Evolutionary conservation across 768 basidiomycete genomes (phyloP).

Genomic region (Mycena crocata): DNA sequence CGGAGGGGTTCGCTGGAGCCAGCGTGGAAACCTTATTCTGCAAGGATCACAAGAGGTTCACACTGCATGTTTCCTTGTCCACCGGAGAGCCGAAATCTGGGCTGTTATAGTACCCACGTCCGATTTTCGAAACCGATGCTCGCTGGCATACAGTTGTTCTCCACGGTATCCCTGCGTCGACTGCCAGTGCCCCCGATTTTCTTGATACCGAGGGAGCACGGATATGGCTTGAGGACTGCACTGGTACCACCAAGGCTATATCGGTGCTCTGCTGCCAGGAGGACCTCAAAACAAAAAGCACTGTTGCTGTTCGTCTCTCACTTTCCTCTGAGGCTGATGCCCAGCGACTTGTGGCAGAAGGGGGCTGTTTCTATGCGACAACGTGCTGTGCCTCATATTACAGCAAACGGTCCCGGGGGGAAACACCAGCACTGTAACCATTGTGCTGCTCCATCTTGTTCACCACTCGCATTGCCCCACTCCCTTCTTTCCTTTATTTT

Average conservation of each 20-base stretch:
- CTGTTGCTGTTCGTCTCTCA: neutral
- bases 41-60: neutral
- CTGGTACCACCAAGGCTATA: neutral
- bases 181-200: neutral
- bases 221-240: neutral
- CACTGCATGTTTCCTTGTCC: neutral
- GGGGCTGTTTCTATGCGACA: neutral
- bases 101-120: neutral
- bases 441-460: too few species aligned
- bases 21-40: neutral
- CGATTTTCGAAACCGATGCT: neutral
- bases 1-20: neutral
- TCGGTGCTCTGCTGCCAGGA: neutral
- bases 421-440: too few species aligned
- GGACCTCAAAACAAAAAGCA: neutral
- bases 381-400: neutral
- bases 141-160: neutral
- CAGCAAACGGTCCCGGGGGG: too few species aligned
- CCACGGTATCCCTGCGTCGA: neutral
- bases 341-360: neutral
- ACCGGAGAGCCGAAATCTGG: neutral
- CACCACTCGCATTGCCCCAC: too few species aligned
- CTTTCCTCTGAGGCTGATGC: constrained; percentile 1
- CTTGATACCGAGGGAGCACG: neutral
- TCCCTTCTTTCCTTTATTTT: too few species aligned